Base-by-base conservation (phyloP, 1,139 yeast species). In the Williopsis jadinii region DNA sequence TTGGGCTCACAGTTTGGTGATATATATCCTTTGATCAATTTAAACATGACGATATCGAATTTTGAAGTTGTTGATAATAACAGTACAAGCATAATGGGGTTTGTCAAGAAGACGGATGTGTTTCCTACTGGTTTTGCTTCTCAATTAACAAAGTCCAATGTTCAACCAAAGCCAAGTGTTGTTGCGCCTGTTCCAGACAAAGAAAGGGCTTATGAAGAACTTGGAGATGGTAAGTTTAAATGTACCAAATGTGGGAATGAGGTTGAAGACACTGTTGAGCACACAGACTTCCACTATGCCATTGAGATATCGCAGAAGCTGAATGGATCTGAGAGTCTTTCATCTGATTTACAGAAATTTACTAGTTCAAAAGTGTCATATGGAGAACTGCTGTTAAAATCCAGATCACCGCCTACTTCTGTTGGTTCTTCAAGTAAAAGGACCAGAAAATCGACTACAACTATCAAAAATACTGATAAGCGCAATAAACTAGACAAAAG, bases 21-120 rank as follows among this genome's bases (percentile, higher is more conserved):
- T 28, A 65, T 56, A 63, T 80, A 73, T 41, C 80, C 84, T 0
- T 55, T 80, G 33, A 60, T 66, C 2, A 70, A 71, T 44, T 60
- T 80, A 47, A 72, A 75, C 14, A 59, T 82, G 43, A 66, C 70
- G 0, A 62, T 81, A 2, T 67, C 81, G 2, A 75, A 74, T 42
- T 77, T 84, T 54, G 75, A 70, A 15, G 64, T 66, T 9, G 64
- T 64, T 30, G 66, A 47, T 30, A 66, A 65, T 29, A 64, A 38
- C 3, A 35, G 47, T 2, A 37, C 43, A 3, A 50, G 45, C 36
- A 52, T 51, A 12, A 38, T 52, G 45, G 46, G 41, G 10, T 51
- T 52, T 41, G 40, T 47, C 5, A 50, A 44, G 34, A 53, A 46
- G 29, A 45, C 43, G 3, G 46, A 45, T 35, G 32, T 15, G 12